Base-by-base conservation (phyloP, 2,329 filamentous ascomycete genomes). In the Davidsoniella eucalypti region DNA sequence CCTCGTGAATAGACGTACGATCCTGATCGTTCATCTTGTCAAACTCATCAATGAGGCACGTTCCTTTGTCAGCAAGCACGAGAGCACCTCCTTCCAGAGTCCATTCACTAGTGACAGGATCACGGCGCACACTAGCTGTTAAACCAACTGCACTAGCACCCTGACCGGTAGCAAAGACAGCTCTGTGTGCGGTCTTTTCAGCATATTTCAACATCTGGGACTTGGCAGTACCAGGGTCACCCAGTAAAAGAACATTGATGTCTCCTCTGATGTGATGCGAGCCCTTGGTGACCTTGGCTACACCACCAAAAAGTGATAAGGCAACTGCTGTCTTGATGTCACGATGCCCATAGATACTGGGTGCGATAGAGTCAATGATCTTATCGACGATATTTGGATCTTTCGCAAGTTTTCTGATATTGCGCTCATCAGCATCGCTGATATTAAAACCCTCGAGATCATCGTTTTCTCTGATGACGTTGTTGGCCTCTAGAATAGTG, bases 21-120 rank as follows among this genome's bases (percentile, higher is more conserved):
- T 98, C 92, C 62, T 96, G 87, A 63, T 98, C 92, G 64, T 96
- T 96, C 92, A 98, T 98, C 73, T 98, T 98, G 75, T 98, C 92
- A 59, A 98, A 98, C 66, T 98, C 92, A 60, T 98, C 92, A 55
- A 98, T 98, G 26, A 98, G 72, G 61, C 92, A 96, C 14, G 87
- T 94, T 39, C 92, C 92, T 56, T 86, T 83, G 63, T 98, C 92
- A 14, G 92, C 92, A 51, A 98, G 77, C 59, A 98, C 92, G 9
- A 98, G 73, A 3, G 92, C 92, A 61, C 92, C 92, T 55, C 92
- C 92, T 67, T 98, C 92, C 2, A 98, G 71, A 5, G 92, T 96
- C 90, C 92, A 98, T 67, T 98, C 92, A 63, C 83, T 85, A 2
- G 92, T 98, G 61, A 96, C 71, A 4, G 92, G 92, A 62, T 98